Evolutionary conservation across 768 basidiomycete species (phyloP).

Genomic region (Lentinus tigrinus): DNA sequence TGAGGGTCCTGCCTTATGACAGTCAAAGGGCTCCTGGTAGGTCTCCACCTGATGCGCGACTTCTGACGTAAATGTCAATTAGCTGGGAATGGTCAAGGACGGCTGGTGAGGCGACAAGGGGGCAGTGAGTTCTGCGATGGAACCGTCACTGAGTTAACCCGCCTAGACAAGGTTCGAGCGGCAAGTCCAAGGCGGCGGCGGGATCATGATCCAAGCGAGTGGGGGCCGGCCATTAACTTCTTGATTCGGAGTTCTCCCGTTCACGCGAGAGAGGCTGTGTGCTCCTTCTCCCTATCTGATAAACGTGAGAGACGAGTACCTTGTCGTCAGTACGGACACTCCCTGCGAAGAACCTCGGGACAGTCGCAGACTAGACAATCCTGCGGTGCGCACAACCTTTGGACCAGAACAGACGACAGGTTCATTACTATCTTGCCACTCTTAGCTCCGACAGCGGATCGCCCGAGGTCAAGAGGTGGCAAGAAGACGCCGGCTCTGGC

Average conservation of each 20-base stretch:
- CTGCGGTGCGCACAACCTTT: no score
- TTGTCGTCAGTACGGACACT: neutral
- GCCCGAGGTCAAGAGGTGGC: neutral
- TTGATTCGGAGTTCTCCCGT: neutral
- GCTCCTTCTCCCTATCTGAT: neutral
- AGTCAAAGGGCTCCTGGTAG: neutral
- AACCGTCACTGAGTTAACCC: neutral
- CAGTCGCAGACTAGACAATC: no score
- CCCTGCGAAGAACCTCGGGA: neutral
- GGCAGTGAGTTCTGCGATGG: neutral
- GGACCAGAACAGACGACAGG: no score
- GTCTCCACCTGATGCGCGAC: neutral
- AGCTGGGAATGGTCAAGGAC: neutral
- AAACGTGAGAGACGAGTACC: neutral
- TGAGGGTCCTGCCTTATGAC: neutral
- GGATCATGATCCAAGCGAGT: slow-evolving; percentile 2
- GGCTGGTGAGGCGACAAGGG: neutral
- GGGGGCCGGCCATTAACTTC: slow-evolving; percentile 1
- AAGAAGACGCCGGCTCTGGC: neutral
- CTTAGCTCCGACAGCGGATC: neutral
- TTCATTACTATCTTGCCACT: neutral
- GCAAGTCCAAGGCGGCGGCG: neutral
- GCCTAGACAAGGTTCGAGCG: neutral
- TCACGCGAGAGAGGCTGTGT: neutral
- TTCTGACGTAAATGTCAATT: neutral